A percentile compares a stretch with the other conserved stretches of the same genome.
phyloP scores from a whole-genome alignment of 2,329 filamentous ascomycete genomes.

The Claviceps fusiformis region DNA sequence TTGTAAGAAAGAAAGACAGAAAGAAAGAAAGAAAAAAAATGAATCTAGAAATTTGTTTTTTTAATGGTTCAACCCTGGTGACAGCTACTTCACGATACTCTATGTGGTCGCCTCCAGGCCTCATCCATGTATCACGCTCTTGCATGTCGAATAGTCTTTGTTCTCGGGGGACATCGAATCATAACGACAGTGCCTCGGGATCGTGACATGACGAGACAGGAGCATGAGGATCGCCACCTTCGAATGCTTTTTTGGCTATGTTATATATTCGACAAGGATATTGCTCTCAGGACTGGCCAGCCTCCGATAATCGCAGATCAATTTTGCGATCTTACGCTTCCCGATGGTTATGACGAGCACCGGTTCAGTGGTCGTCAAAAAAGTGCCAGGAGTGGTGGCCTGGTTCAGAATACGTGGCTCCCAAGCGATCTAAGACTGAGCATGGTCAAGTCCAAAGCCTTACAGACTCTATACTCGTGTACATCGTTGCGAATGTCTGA shows the following conservation, averaged over 20 bases:
- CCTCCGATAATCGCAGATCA: slow-evolving; percentile 36
- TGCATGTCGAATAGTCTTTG: slow-evolving; percentile 33
- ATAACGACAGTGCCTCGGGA: slow-evolving; percentile 6
- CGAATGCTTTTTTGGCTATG: slow-evolving; percentile 39
- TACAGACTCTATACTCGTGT: slow-evolving; percentile 34
- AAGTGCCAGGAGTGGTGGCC: slow-evolving; percentile 1
- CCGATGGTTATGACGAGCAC: slow-evolving; percentile 18
- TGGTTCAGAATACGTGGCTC: slow-evolving; percentile 17
- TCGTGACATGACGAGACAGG: slow-evolving; percentile 8
- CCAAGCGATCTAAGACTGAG: slow-evolving; percentile 35
- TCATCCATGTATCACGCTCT: slow-evolving; percentile 29
- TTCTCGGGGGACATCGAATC: slow-evolving; percentile 31
- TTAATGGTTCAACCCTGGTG: background rate
- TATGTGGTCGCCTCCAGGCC: slow-evolving; percentile 32
- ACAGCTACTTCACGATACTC: slow-evolving; percentile 28
- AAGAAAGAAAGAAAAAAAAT: background rate
- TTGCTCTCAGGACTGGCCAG: slow-evolving; percentile 37
- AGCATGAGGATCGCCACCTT: slow-evolving; percentile 20
- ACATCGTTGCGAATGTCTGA: slow-evolving; percentile 34
- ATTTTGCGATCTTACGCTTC: slow-evolving; percentile 38
- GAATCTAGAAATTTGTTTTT: background rate
- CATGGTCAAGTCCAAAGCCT: slow-evolving; percentile 37
- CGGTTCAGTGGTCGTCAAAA: slow-evolving; percentile 8
- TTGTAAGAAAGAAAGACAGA: background rate
- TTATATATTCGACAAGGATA: slow-evolving; percentile 42